These are phyloP conservation scores for Lanmaoa rubissima DNA, from an alignment of 768 basidiomycete species.

Conservation along the genomic window DNA sequence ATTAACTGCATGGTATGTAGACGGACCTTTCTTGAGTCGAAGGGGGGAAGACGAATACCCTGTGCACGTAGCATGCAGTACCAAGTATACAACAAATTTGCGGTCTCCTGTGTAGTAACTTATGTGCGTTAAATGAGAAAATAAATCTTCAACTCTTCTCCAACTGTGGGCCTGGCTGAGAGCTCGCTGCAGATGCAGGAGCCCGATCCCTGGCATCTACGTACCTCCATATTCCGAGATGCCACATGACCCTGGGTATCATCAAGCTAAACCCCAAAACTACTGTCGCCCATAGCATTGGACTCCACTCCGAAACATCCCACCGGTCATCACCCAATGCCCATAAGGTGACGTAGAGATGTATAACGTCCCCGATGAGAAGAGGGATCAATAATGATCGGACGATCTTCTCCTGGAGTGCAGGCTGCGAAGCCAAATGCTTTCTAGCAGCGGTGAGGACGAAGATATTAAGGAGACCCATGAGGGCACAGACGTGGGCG, in stretches of 20 bases:
- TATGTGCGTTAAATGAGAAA: constrained; percentile 20
- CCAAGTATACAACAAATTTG: not conserved
- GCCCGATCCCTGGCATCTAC: constrained; percentile 59
- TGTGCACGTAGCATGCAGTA: not conserved
- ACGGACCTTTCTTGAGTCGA: not conserved
- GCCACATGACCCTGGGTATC: constrained; percentile 72
- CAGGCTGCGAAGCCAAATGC: constrained; percentile 56
- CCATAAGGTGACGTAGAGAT: constrained; percentile 69
- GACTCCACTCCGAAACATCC: constrained; percentile 59
- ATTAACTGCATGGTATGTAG: constrained; percentile 30
- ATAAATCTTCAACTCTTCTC: constrained; percentile 22
- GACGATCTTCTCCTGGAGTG: constrained; percentile 72
- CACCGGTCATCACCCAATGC: constrained; percentile 71
- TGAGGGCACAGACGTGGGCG: constrained; percentile 71
- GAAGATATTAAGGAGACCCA: constrained; percentile 70
- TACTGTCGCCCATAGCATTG: constrained; percentile 68
- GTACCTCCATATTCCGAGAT: constrained; percentile 72
- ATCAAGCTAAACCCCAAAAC: constrained; percentile 60
- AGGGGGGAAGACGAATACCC: constrained; percentile 17
- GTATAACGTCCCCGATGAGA: constrained; percentile 64
- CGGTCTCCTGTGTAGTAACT: constrained; percentile 4
- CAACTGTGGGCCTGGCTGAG: not conserved
- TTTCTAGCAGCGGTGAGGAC: constrained; percentile 59
- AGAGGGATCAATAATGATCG: constrained; percentile 63
- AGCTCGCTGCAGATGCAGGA: not conserved